Evolutionary conservation across 495 filamentous ascomycete genomes (phyloP), one percentile per base, ranked within the genome.

Genomic region (Xylaria acuta): DNA sequence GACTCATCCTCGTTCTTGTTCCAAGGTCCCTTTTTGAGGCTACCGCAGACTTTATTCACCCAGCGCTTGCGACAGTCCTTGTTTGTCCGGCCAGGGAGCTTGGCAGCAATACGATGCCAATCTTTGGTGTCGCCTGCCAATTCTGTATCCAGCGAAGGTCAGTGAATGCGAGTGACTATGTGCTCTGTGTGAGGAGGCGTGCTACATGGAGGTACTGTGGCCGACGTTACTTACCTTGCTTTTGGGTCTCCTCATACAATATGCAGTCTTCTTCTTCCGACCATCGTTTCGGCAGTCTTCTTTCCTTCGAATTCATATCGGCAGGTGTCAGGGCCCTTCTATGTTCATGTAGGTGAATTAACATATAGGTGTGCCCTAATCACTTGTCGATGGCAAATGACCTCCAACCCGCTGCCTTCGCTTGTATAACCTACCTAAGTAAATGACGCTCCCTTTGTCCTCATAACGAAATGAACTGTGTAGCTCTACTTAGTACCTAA

Each of bases 41-140:
- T 81, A 18, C 80, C 82, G 5, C 76, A 79, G 30, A 83, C 75
- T n/a, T 77, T 80, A 69, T 84, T 82, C 40, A 77, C 75, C 82
- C 82, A 84, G 41, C 82, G 74, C 58, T 83, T 83, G 34, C 82
- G 77, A 54, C 82, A 83, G 72, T 84, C 82, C 72, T 84, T 84
- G 59, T 84, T 84, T 11, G 78, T 83, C 58, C 81, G 75, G 22
- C 80, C 81, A 11, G 81, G 80, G 18, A 83, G 75, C 9, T 76
- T 77, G 5, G 77, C 71, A 34, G 81, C 81, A 64, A 83, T 80
- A 22, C 77, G 73, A 58, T 79, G 75, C 77, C 77, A 79, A 67
- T 79, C 77, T 69, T 75, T 79, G 30, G 62, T 49, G 25, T 40
- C 47, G 25, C 51, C 41, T 22, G 32, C 43, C 7, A 34, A 5